These are phyloP conservation scores for Beauveria caledonica DNA, from an alignment of 2,329 filamentous ascomycete species.

Conservation along the genomic window DNA sequence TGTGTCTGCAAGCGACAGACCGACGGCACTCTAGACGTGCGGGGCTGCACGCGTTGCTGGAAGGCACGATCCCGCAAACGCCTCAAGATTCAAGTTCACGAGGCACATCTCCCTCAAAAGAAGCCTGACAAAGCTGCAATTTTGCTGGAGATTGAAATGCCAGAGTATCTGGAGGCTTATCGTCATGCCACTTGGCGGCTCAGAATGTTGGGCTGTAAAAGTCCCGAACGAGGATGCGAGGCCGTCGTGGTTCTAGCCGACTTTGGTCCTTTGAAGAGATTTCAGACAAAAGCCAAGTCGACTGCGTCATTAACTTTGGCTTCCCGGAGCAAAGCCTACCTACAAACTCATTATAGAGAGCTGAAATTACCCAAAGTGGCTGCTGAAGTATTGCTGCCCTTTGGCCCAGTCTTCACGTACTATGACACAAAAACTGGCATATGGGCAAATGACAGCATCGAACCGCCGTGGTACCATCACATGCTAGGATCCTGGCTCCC, in stretches of 20 bases:
- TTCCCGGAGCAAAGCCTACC: constrained; percentile 19
- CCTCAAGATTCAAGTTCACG: not conserved
- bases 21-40: not conserved
- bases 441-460: constrained; percentile 14
- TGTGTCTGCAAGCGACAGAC: not conserved
- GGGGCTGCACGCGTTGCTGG: not conserved
- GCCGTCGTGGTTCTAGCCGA: not conserved
- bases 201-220: not conserved
- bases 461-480: constrained; percentile 10
- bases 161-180: not conserved
- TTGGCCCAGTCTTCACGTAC: constrained; percentile 16
- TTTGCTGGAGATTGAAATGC: not conserved
- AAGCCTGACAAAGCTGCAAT: not conserved
- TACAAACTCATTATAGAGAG: constrained; percentile 20
- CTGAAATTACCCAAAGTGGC: constrained; percentile 13
- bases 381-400: constrained; percentile 12
- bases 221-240: not conserved
- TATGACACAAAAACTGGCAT: constrained; percentile 12
- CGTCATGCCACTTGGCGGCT: constrained; percentile 1
- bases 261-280: not conserved
- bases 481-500: constrained; percentile 20
- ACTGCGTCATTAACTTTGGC: constrained; percentile 15
- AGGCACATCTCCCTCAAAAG: not conserved
- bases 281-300: not conserved
- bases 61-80: not conserved